Conservation (phyloP, 202 grass and related monocot genomes). For the Setaria italica region DNA sequence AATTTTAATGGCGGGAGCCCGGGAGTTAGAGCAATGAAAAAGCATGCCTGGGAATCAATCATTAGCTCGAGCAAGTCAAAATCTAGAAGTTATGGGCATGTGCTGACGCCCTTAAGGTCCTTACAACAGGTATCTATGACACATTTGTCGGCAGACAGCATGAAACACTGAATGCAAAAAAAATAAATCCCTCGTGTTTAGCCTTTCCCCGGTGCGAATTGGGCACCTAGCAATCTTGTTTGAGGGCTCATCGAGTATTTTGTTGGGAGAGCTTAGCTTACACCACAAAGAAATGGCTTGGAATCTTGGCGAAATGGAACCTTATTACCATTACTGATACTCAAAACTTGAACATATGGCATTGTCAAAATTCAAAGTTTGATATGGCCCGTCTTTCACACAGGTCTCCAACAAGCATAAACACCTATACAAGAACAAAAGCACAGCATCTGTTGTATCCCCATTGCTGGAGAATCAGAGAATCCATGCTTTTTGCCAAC, state of each 20-base stretch:
- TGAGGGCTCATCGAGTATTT: too few relatives aligned
- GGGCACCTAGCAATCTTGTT: too few relatives aligned
- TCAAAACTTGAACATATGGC: background rate
- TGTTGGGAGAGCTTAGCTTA: background rate
- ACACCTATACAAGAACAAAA: background rate
- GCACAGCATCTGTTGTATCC: background rate
- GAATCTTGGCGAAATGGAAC: background rate
- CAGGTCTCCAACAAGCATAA: background rate
- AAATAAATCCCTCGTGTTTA: background rate
- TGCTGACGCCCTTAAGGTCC: constrained; percentile 14
- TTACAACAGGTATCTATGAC: background rate
- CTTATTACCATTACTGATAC: background rate
- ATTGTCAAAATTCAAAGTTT: background rate
- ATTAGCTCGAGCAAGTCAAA: constrained; percentile 17
- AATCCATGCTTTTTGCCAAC: background rate
- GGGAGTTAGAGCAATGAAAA: background rate
- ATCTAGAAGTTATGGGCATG: background rate
- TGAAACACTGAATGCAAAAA: background rate
- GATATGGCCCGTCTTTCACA: background rate
- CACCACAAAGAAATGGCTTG: background rate
- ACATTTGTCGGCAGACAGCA: background rate
- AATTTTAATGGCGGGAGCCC: background rate
- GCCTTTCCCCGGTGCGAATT: background rate
- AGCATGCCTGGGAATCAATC: background rate
- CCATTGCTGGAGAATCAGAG: background rate